Evolutionary conservation across 345 rosid species (phyloP).

Genomic region (Citropsis articulata): DNA sequence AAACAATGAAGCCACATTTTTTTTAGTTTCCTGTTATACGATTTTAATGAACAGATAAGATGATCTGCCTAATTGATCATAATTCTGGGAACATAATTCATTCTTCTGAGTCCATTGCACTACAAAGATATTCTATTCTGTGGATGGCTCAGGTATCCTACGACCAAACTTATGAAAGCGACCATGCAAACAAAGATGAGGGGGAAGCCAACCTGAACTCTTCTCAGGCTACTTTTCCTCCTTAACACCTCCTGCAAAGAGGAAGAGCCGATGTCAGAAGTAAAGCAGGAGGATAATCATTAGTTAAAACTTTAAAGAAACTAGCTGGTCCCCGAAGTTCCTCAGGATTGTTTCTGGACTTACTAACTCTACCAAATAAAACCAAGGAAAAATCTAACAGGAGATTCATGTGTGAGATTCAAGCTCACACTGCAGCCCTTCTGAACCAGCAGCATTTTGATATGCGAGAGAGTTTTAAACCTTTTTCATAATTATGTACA

Average conservation of each 20-base stretch:
- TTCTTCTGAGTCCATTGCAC: neutral
- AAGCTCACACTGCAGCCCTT: neutral
- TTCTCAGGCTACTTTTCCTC: slow-evolving; percentile 23
- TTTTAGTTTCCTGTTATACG: neutral
- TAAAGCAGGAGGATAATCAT: neutral
- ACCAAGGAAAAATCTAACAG: neutral
- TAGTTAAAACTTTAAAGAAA: neutral
- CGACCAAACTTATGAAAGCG: slow-evolving; percentile 30
- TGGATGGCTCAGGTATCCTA: slow-evolving; percentile 34
- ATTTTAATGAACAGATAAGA: neutral
- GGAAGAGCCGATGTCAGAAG: neutral
- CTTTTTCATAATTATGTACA: neutral
- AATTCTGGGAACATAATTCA: neutral
- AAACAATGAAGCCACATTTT: neutral
- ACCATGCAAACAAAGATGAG: slow-evolving; percentile 42
- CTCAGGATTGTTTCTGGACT: neutral
- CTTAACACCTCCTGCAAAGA: slow-evolving; percentile 36
- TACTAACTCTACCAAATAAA: neutral
- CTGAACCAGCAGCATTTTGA: neutral
- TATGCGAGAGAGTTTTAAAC: neutral
- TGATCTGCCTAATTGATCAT: neutral
- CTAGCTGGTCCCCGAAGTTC: neutral
- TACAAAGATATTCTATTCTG: slow-evolving; percentile 9
- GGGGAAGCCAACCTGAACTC: slow-evolving; percentile 42
- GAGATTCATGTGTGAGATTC: neutral